These are phyloP conservation scores for Chalciporus piperatus DNA, from an alignment of 768 basidiomycete genomes.

Conservation along the genomic window DNA sequence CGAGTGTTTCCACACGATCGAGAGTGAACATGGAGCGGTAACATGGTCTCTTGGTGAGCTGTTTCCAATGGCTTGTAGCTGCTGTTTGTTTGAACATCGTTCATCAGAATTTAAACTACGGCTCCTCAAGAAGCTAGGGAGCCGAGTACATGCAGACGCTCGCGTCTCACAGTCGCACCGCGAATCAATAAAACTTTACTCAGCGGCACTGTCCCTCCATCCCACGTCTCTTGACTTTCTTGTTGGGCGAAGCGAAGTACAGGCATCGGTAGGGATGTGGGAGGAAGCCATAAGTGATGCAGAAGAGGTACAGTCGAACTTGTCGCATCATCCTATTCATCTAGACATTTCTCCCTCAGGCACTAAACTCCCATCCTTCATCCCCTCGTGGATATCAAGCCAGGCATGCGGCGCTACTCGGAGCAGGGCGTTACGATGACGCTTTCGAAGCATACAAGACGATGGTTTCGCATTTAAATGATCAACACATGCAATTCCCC, in stretches of 20 bases:
- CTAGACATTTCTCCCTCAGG: background rate
- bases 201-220: background rate
- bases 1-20: too few relatives aligned
- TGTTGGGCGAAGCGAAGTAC: constrained; percentile 1
- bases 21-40: too few relatives aligned
- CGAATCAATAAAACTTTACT: background rate
- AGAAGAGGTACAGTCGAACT: constrained; percentile 1
- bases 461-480: background rate
- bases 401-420: constrained; percentile 1
- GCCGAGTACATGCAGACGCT: background rate
- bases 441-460: background rate
- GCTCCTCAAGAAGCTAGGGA: background rate
- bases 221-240: background rate
- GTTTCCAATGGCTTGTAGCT: too few relatives aligned
- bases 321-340: too few relatives aligned
- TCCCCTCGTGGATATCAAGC: background rate
- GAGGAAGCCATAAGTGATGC: constrained; percentile 1
- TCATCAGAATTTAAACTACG: constrained; percentile 5
- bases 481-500: background rate
- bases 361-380: constrained; percentile 3
- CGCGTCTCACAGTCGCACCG: background rate
- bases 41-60: too few relatives aligned
- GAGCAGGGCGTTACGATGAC: background rate
- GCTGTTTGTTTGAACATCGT: too few relatives aligned
- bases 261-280: background rate